Base-by-base conservation (phyloP, 2,329 filamentous ascomycete species). In the Colletotrichum navitas region DNA sequence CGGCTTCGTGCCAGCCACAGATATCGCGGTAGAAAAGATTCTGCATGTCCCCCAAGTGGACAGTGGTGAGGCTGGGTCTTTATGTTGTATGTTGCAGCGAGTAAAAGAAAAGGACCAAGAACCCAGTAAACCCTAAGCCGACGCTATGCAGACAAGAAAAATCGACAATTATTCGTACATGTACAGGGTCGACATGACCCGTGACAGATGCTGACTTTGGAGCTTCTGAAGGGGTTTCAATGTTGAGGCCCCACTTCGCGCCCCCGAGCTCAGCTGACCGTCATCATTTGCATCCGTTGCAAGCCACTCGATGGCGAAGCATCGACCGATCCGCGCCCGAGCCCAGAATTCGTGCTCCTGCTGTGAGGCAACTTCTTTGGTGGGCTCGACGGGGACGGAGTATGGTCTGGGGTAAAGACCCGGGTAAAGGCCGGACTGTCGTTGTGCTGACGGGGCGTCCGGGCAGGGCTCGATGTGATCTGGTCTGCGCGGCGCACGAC, bases 341-440 rank as follows among this genome's bases (percentile, higher is more conserved):
- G 80, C 2, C 86, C 81, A 2, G 88, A 86, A 73, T 84, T 89
- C 75, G 82, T 87, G 75, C 87, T 88, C 43, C 86, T 87, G 73
- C 84, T 89, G 74, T 86, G 85, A 36, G 83, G 82, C 11, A 85
- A 77, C 69, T 85, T 83, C 74, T 85, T 85, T 29, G 87, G 83
- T 5, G 89, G 87, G 70, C 85, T 90, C 16, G 86, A 83, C 49
- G 85, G 84, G 47, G 84, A 84, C 0, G 90, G 89, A 55, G 91
- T 89, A 29, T 68, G 68, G 12, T 90, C 88, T 5, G 73, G 73
- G 14, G 73, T 74, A 75, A 92, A 92, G 47, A 92, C 89, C 32
- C 88, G 83, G 3, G 89, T 92, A 73, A 92, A 92, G 1, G 90
- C 90, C n/a, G 90, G 90, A 75, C 89, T 91, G 3, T 88, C 89